Base-by-base conservation (phyloP, 306 rosid genomes). In the Vigna reflexopilosa region DNA sequence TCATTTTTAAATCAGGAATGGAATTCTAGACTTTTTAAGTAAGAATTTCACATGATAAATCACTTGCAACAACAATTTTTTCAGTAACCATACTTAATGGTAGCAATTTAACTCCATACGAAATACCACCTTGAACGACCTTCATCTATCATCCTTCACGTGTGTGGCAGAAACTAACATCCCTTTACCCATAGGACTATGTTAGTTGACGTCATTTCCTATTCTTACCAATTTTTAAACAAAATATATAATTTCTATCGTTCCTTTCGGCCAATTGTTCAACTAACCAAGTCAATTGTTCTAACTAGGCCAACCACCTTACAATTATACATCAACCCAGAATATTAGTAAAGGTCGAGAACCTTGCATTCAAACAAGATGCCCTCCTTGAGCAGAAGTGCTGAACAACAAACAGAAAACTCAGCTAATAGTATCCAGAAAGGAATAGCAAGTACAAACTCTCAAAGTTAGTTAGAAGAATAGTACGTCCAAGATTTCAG, bases 381-480 rank as follows among this genome's bases (percentile, higher is more conserved):
- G 28, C 28, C 44, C 44, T 7, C 45, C 10, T 40, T 9, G 9
- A 40, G 45, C 45, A 40, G 45, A 7, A 40, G 3, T 40, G 45
- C 45, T 36, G 50, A 34, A 30, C 65, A 42, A 13, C 52, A 56
- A 42, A 13, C 52, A 56, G 40, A 34, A 16, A 16, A 58, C 5
- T 59, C 69, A 28, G 44, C 56, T 9, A 78, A 8, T 67, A 66
- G 56, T 22, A 6, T 44, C 64, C 6, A 78, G 9, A 73, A 72
- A 55, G n/a, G 59, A 55, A 26, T 19, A 24, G 32, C 34, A 67
- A 74, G 19, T 20, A 59, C 52, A 70, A 26, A 70, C 9, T 22
- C 15, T 75, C 75, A 56, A 20, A 17, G 67, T 57, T 44, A 55
- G 51, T 50, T 20, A 51, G 62, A 58, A 49, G 59, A 83, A 64